phyloP scores from a whole-genome alignment of 371 early-diverging fungal genomes.

The Mortierella sp. region DNA sequence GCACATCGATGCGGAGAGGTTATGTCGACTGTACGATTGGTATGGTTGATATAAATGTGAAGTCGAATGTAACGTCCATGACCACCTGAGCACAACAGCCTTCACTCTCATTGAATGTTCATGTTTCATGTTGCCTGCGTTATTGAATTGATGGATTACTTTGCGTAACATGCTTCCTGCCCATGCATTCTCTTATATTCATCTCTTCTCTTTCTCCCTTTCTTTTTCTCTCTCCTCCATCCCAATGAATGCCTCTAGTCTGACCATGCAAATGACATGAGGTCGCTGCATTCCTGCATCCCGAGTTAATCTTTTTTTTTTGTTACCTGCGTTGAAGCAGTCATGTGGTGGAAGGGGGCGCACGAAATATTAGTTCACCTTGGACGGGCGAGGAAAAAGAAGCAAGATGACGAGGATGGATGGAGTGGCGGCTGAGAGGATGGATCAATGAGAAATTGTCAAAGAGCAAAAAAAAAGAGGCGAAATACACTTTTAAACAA shows the following conservation, averaged over 20 bases:
- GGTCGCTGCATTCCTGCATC: neutral
- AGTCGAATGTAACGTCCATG: neutral
- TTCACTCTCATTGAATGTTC: neutral
- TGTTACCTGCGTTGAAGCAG: slow-evolving; percentile 4
- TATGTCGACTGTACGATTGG: neutral
- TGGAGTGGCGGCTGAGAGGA: neutral
- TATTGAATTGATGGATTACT: no score
- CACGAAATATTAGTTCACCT: no score
- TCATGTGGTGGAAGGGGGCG: slow-evolving; percentile 2
- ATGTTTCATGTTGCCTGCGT: no score
- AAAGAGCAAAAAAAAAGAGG: slow-evolving; percentile 9
- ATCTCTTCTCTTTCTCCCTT: neutral
- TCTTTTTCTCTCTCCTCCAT: neutral
- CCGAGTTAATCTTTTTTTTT: neutral
- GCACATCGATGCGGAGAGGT: neutral
- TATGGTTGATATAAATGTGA: neutral
- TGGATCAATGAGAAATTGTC: slow-evolving; percentile 2
- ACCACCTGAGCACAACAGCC: slow-evolving; percentile 11
- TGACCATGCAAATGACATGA: neutral
- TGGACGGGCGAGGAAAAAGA: neutral
- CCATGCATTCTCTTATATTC: neutral
- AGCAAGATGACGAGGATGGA: neutral
- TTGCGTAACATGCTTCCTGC: no score
- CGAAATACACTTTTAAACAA: neutral
- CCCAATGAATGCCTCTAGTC: neutral